These are phyloP conservation scores for Periglandula ipomoeae DNA, from an alignment of 2,329 filamentous ascomycete species.

Conservation along the genomic window DNA sequence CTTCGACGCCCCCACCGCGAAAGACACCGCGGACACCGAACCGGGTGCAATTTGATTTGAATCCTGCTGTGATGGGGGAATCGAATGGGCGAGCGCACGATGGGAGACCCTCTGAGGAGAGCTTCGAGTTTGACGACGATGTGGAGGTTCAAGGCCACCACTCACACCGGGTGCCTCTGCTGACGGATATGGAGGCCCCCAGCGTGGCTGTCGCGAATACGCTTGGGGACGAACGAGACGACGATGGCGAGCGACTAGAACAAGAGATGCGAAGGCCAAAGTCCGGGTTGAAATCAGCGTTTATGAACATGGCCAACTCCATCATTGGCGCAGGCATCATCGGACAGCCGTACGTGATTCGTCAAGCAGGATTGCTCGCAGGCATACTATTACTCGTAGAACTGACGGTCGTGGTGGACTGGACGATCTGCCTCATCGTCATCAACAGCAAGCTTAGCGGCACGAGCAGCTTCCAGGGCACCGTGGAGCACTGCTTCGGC, in stretches of 20 bases:
- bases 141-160: slow-evolving; percentile 40
- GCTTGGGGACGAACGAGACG: slow-evolving; percentile 32
- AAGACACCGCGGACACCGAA: slow-evolving; percentile 42
- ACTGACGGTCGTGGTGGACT: slow-evolving; percentile 82
- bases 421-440: slow-evolving; percentile 95
- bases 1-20: slow-evolving; percentile 6
- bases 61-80: slow-evolving; percentile 32
- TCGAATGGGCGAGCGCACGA: slow-evolving; percentile 13
- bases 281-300: slow-evolving; percentile 76
- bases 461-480: slow-evolving; percentile 88
- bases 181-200: slow-evolving; percentile 78
- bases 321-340: slow-evolving; percentile 78
- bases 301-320: slow-evolving; percentile 99
- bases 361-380: slow-evolving; percentile 76
- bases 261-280: slow-evolving; percentile 60
- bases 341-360: slow-evolving; percentile 91
- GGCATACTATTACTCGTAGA: slow-evolving; percentile 69
- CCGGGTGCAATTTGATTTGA: slow-evolving; percentile 64
- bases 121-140: slow-evolving; percentile 40
- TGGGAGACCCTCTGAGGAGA: slow-evolving; percentile 14
- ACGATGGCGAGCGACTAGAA: slow-evolving; percentile 34
- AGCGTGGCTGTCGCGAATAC: slow-evolving; percentile 59
- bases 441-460: slow-evolving; percentile 96
- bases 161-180: slow-evolving; percentile 55
- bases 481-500: slow-evolving; percentile 92